A percentile compares a stretch with the other conserved stretches of the same genome.
phyloP scores from a whole-genome alignment of 1,284 basidiomycete species.

The Melampsora larici-populina region DNA sequence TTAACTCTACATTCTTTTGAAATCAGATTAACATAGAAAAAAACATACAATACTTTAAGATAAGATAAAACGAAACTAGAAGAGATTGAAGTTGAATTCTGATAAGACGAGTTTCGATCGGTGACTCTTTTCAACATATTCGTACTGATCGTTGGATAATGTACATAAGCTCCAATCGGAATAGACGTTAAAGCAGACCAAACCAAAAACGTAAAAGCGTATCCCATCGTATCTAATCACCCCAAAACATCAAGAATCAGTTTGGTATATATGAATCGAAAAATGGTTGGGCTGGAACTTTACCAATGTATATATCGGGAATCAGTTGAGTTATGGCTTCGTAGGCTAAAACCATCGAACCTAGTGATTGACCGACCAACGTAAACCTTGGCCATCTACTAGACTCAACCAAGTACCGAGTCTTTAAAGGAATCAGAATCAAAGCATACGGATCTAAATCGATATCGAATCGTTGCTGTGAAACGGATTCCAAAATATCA shows the following conservation, averaged over 20 bases:
- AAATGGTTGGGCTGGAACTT: slow-evolving; percentile 45
- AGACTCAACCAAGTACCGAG: slow-evolving; percentile 73
- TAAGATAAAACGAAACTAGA: slow-evolving; percentile 63
- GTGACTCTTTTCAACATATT: slow-evolving; percentile 85
- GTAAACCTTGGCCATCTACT: slow-evolving; percentile 82
- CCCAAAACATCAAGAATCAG: background rate
- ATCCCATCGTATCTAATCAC: slow-evolving; percentile 87
- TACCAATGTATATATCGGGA: slow-evolving; percentile 87
- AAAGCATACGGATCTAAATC: slow-evolving; percentile 64
- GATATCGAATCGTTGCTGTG: slow-evolving; percentile 78
- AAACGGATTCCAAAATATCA: background rate
- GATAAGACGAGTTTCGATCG: slow-evolving; percentile 63
- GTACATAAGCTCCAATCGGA: slow-evolving; percentile 83
- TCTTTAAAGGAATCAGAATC: slow-evolving; percentile 72
- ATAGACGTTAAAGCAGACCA: slow-evolving; percentile 61
- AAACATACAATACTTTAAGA: slow-evolving; percentile 69
- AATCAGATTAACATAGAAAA: background rate
- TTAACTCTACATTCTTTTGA: too few species aligned
- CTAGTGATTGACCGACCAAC: slow-evolving; percentile 82
- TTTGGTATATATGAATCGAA: slow-evolving; percentile 9
- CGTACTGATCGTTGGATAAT: slow-evolving; percentile 93
- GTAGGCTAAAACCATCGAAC: slow-evolving; percentile 75
- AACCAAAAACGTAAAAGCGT: slow-evolving; percentile 84
- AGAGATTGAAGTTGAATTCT: slow-evolving; percentile 66
- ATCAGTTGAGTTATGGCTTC: slow-evolving; percentile 70